Percentiles rank a stretch among this genome's conserved stretches.
phyloP scores from a whole-genome alignment of 768 basidiomycete species.

The Leucocoprinus leucothites region DNA sequence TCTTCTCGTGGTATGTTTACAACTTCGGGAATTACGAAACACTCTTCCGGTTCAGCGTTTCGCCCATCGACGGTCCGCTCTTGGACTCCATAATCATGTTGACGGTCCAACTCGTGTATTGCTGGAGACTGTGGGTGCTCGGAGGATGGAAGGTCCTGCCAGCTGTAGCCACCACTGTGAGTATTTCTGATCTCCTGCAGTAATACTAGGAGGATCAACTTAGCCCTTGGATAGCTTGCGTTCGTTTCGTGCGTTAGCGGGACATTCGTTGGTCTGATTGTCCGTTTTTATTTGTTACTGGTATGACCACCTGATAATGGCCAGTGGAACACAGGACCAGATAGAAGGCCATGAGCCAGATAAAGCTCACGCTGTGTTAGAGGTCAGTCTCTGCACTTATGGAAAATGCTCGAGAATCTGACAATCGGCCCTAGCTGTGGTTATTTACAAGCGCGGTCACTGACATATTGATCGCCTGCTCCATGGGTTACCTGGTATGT shows the following conservation, averaged over 20 bases:
- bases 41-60: neutral
- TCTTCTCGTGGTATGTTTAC: slow-evolving; percentile 1
- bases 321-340: too few relatives aligned
- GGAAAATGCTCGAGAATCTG: too few relatives aligned
- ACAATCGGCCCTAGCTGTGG: too few relatives aligned
- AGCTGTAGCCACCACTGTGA: neutral
- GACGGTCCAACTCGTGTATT: slow-evolving; percentile 1
- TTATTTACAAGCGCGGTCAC: too few relatives aligned
- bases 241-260: neutral
- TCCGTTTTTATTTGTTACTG: neutral
- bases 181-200: neutral
- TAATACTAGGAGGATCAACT: neutral
- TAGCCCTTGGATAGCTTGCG: neutral
- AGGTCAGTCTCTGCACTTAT: too few relatives aligned
- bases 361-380: too few relatives aligned
- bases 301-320: neutral
- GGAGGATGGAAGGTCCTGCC: slow-evolving; percentile 1
- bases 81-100: slow-evolving; percentile 3
- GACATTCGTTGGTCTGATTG: neutral
- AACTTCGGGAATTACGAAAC: slow-evolving; percentile 2
- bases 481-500: slow-evolving; percentile 4
- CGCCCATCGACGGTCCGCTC: slow-evolving; percentile 1
- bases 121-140: slow-evolving; percentile 3
- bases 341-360: too few relatives aligned
- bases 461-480: neutral